Percentiles rank a stretch among this genome's conserved stretches.
These are phyloP conservation scores for Boletales sp. DNA, from an alignment of 768 basidiomycete species.

Conservation along the genomic window DNA sequence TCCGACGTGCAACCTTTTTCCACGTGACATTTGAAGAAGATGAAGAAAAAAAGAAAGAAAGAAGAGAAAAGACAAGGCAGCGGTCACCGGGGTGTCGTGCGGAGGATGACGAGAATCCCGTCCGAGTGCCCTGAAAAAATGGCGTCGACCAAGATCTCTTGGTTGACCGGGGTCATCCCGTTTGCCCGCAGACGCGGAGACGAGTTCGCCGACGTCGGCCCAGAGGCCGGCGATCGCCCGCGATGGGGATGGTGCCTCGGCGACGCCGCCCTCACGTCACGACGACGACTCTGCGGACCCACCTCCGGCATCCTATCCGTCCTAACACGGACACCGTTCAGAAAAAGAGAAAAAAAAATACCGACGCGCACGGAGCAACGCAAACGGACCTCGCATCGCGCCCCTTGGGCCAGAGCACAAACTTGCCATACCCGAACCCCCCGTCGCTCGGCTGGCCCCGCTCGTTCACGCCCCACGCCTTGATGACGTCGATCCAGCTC, in stretches of 20 bases:
- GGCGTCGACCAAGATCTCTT: conserved; percentile 62
- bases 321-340: conserved; percentile 5
- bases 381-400: conserved; percentile 51
- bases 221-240: conserved; percentile 6
- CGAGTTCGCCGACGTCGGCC: neutral
- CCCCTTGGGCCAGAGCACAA: conserved; percentile 52
- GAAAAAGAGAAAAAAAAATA: conserved; percentile 1
- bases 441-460: conserved; percentile 80
- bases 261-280: conserved; percentile 19
- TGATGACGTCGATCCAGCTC: conserved; percentile 73
- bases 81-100: conserved; percentile 36
- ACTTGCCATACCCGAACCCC: conserved; percentile 80
- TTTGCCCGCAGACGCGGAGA: neutral
- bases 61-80: neutral
- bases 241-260: conserved; percentile 2
- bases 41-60: neutral
- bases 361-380: neutral
- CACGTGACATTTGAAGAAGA: too few species aligned
- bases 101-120: conserved; percentile 76
- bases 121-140: conserved; percentile 87
- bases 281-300: conserved; percentile 29
- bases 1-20: too few species aligned
- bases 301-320: conserved; percentile 25
- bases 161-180: neutral
- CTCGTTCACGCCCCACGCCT: conserved; percentile 83